Evolutionary conservation across 495 filamentous ascomycete genomes (phyloP).

Genomic region (Trichoderma gamsii): DNA sequence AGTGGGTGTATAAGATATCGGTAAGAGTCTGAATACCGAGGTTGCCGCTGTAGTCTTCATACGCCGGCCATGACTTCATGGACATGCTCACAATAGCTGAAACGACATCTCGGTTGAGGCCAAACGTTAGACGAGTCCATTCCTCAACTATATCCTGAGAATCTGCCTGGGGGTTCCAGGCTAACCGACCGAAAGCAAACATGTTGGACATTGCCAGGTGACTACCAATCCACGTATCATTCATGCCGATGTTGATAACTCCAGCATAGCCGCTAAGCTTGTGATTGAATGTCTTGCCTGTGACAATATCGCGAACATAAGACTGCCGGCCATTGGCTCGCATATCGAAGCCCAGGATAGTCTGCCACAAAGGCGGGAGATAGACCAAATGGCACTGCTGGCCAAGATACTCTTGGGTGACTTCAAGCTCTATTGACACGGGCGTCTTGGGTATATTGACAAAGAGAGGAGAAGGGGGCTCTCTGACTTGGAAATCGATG

Average conservation of each 20-base stretch:
- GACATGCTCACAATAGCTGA: constrained; percentile 57
- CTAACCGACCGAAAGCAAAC: constrained; percentile 61
- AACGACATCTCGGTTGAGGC: constrained; percentile 45
- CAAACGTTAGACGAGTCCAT: constrained; percentile 63
- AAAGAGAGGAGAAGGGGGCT: constrained; percentile 64
- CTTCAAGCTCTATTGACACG: constrained; percentile 58
- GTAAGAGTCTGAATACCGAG: constrained; percentile 64
- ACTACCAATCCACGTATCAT: constrained; percentile 61
- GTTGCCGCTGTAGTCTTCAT: constrained; percentile 67
- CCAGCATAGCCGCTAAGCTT: constrained; percentile 56
- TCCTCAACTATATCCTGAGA: constrained; percentile 49
- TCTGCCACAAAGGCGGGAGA: constrained; percentile 61
- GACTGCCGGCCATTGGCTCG: constrained; percentile 48
- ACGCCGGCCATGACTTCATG: constrained; percentile 64
- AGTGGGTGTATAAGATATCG: constrained; percentile 62
- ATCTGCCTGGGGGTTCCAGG: constrained; percentile 52
- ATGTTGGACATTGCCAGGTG: constrained; percentile 67
- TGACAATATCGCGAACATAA: constrained; percentile 52
- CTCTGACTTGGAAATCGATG: constrained; percentile 72
- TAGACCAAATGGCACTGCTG: constrained; percentile 67
- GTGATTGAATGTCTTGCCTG: constrained; percentile 53
- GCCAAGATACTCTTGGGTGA: constrained; percentile 65
- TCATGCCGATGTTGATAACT: constrained; percentile 64
- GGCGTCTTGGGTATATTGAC: constrained; percentile 54
- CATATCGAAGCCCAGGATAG: constrained; percentile 59